Base-by-base conservation (phyloP, 164 flowering plant species). In the Akebia trifoliata region DNA sequence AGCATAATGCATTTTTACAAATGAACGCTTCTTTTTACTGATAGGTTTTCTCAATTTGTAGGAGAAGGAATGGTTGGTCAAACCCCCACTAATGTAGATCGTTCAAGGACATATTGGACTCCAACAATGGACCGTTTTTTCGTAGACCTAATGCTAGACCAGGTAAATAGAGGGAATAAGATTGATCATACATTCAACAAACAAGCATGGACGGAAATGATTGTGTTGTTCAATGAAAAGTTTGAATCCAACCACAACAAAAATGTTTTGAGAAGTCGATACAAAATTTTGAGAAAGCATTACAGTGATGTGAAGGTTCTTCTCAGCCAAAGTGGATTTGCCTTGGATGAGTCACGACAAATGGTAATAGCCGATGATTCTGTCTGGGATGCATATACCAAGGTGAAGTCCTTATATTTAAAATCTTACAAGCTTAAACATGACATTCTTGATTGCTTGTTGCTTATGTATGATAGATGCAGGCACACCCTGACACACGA, bases 121-220 rank as follows among this genome's bases (percentile, higher is more conserved):
- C 58, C 72, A 54, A 57, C 61, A 10, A 80, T 82, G 87, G 84
- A 82, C 69, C 69, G 63, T 6, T 80, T 60, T 60, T 78, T 78
- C 40, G 57, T 80, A 48, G 80, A 80, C 59, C 79, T 82, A 60
- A 62, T 79, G 81, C 68, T 79, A 57, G 72, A 74, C 32, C 81
- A 82, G 50, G 56, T 72, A 31, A 80, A 71, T 56, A 74, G 68
- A 66, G 81, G 87, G 62, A 80, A 76, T 60, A 78, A 69, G 51
- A 40, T 56, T 37, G 76, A 61, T 15, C 57, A 58, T 63, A 66
- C 83, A 24, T 82, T 77, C 64, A 76, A 39, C 63, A 80, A 82
- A 60, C 74, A 76, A 37, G 83, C 84, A 28, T 80, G 87, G 87
- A 62, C 72, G 14, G 80, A 76, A 52, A 80, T 82, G 83, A 79